These are phyloP conservation scores for Linaria vulgaris DNA, from an alignment of 257 asterid species.

Conservation along the genomic window DNA sequence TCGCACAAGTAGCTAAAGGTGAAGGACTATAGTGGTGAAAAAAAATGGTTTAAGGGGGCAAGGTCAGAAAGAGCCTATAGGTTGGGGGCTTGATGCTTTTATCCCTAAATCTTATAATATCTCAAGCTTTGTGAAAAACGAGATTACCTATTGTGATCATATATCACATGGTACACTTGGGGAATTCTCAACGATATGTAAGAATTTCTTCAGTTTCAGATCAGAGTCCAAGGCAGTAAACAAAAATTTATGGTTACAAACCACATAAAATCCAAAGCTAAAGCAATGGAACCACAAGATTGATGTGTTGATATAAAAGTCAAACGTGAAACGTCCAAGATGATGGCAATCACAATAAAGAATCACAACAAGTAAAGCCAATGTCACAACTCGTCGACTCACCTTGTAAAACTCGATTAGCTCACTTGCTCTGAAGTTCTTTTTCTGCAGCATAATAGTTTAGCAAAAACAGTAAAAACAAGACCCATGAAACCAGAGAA, in stretches of 20 bases:
- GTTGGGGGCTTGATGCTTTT: too few species aligned
- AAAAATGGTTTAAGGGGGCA: too few species aligned
- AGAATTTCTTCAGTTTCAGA: constrained; percentile 87
- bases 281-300: background rate
- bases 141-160: constrained; percentile 71
- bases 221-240: constrained; percentile 52
- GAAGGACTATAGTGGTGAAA: too few species aligned
- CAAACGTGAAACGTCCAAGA: too few species aligned
- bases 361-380: constrained; percentile 8
- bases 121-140: constrained; percentile 4
- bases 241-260: constrained; percentile 17
- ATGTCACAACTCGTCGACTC: constrained; percentile 35
- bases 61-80: too few species aligned
- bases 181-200: constrained; percentile 87
- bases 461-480: background rate
- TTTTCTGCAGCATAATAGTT: constrained; percentile 45
- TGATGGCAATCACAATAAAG: constrained; percentile 3
- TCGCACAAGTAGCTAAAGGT: too few species aligned
- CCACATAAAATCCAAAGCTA: background rate
- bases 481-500: constrained; percentile 5
- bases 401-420: constrained; percentile 88
- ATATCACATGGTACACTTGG: constrained; percentile 91
- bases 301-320: background rate
- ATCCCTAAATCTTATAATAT: background rate
- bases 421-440: constrained; percentile 74